phyloP scores from a whole-genome alignment of 108 stramenopile species.

The Nitzschia sp. region DNA sequence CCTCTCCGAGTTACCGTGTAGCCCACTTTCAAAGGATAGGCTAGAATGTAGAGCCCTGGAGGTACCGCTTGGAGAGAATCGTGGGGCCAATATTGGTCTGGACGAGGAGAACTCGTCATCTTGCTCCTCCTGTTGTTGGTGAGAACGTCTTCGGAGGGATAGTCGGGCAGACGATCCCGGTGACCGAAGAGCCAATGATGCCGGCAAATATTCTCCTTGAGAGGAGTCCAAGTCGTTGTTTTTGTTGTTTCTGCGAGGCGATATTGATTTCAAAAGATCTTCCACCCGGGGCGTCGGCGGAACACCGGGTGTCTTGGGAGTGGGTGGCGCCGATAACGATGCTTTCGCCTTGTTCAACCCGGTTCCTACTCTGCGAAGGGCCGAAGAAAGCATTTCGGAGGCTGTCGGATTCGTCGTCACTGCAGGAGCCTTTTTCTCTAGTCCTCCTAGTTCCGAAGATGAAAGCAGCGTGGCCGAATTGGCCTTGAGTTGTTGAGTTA shows the following conservation, averaged over 20 bases:
- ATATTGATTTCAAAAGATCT: conserved; percentile 11
- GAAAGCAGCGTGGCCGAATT: not conserved
- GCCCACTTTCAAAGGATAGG: not conserved
- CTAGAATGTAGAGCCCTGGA: not conserved
- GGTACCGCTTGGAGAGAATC: not conserved
- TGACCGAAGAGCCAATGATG: conserved; percentile 39
- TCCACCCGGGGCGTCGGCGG: conserved; percentile 13
- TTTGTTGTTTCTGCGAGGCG: not conserved
- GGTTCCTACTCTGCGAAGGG: conserved; percentile 35
- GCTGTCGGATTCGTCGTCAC: conserved; percentile 8
- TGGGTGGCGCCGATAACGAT: conserved; percentile 40
- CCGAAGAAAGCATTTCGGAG: conserved; percentile 33
- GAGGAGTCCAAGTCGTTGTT: not conserved
- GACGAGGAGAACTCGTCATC: too few species aligned
- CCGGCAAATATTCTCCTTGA: conserved; percentile 4
- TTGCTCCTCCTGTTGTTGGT: not conserved
- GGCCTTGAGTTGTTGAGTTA: not conserved
- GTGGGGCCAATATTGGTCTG: conserved; percentile 12
- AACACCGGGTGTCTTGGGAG: conserved; percentile 17
- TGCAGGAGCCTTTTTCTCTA: not conserved
- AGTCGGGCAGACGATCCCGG: conserved; percentile 44
- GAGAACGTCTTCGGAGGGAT: not conserved
- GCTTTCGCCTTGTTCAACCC: conserved; percentile 13
- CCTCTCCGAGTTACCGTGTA: not conserved
- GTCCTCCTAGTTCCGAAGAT: not conserved